These are phyloP conservation scores for Oenanthe javanica DNA, from an alignment of 140 eudicot genomes.

Conservation along the genomic window DNA sequence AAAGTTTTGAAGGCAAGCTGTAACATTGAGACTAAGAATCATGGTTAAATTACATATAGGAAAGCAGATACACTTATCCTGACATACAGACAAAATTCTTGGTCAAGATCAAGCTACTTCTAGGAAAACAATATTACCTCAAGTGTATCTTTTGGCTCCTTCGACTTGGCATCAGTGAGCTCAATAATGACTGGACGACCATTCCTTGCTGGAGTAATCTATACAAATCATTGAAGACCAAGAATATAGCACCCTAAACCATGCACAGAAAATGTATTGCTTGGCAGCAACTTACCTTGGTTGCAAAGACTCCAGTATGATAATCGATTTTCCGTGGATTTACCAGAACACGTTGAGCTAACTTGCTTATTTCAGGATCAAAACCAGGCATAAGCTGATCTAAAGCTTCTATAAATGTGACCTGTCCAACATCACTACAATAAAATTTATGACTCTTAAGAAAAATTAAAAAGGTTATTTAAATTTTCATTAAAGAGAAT, in stretches of 20 bases:
- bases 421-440: conserved; percentile 33
- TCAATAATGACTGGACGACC: conserved; percentile 79
- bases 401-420: conserved; percentile 86
- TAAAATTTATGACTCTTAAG: conserved; percentile 9
- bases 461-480: not conserved
- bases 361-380: conserved; percentile 87
- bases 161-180: conserved; percentile 88
- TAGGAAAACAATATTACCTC: conserved; percentile 45
- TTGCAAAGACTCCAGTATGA: conserved; percentile 89
- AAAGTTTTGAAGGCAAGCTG: not conserved
- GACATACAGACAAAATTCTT: not conserved
- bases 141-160: conserved; percentile 63
- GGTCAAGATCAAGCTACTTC: conserved; percentile 2
- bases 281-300: conserved; percentile 41
- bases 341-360: conserved; percentile 79
- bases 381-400: conserved; percentile 98
- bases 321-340: conserved; percentile 89
- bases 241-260: conserved; percentile 6
- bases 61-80: not conserved
- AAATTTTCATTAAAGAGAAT: no score
- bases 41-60: not conserved
- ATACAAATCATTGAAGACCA: conserved; percentile 12
- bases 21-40: not conserved
- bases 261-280: not conserved
- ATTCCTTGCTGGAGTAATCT: conserved; percentile 82